These are phyloP conservation scores for Asterella californica DNA, from an alignment of 225 moss, liverwort and hornwort genomes.

Conservation along the genomic window DNA sequence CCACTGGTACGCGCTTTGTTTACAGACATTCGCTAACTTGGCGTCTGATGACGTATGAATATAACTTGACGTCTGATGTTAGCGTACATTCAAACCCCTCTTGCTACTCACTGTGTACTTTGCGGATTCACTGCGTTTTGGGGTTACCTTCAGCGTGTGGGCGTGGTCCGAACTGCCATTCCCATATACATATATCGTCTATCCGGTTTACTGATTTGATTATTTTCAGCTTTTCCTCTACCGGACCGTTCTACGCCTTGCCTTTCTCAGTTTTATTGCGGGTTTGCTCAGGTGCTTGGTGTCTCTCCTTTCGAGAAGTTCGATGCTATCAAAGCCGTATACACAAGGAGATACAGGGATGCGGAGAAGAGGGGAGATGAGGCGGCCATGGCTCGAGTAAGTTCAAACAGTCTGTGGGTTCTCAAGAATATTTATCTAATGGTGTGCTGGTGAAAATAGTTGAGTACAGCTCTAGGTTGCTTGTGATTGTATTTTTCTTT, in stretches of 20 bases:
- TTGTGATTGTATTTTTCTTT: not conserved
- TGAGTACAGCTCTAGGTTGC: not conserved
- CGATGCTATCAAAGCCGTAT: constrained; percentile 65
- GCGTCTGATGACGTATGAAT: no score
- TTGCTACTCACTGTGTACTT: no score
- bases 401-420: constrained; percentile 5
- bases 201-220: not conserved
- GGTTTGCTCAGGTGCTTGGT: constrained; percentile 47
- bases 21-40: no score
- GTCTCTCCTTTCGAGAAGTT: constrained; percentile 84
- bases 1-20: no score
- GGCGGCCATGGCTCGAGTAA: constrained; percentile 54
- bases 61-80: no score
- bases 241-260: not conserved
- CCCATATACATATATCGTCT: no score
- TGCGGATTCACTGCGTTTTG: no score
- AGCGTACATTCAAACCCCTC: no score
- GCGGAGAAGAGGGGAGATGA: constrained; percentile 85
- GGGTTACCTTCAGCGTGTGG: no score
- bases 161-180: no score
- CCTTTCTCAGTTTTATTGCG: not conserved
- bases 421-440: no score
- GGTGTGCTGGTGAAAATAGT: not conserved
- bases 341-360: constrained; percentile 60
- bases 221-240: not conserved